These are phyloP conservation scores for Trametes sp. DNA, from an alignment of 1,284 basidiomycete genomes.

Conservation along the genomic window DNA sequence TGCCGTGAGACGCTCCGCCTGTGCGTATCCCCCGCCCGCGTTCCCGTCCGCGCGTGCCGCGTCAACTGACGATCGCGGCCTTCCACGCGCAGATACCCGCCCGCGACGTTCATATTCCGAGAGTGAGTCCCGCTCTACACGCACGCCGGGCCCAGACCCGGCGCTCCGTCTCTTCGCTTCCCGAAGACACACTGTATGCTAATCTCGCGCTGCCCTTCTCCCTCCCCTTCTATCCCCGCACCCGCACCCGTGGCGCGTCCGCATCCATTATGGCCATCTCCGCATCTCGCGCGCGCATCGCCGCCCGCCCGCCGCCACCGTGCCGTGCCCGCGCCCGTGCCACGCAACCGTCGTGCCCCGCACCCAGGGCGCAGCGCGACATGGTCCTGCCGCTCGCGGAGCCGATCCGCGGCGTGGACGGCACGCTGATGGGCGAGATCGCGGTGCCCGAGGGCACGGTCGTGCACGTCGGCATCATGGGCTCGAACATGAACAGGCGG, in stretches of 20 bases:
- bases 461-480: constrained; percentile 38
- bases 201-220: constrained; percentile 10
- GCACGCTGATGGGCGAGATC: constrained; percentile 48
- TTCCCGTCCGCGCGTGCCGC: background rate
- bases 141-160: background rate
- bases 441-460: constrained; percentile 50
- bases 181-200: background rate
- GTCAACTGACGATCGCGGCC: background rate
- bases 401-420: constrained; percentile 38
- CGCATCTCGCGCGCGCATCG: background rate
- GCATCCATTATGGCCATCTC: background rate
- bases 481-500: constrained; percentile 39
- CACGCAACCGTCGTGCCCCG: background rate
- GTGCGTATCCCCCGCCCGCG: constrained; percentile 22
- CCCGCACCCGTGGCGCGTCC: constrained; percentile 8
- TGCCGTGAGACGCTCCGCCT: constrained; percentile 44
- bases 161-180: background rate
- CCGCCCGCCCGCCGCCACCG: no score
- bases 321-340: no score
- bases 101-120: constrained; percentile 33
- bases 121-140: constrained; percentile 23
- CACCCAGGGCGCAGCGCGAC: constrained; percentile 37
- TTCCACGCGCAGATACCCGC: constrained; percentile 27
- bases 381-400: constrained; percentile 38
- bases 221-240: background rate